Evolutionary conservation across 23 red algal genomes (phyloP).

Genomic region (Rhodosorus marinus): DNA sequence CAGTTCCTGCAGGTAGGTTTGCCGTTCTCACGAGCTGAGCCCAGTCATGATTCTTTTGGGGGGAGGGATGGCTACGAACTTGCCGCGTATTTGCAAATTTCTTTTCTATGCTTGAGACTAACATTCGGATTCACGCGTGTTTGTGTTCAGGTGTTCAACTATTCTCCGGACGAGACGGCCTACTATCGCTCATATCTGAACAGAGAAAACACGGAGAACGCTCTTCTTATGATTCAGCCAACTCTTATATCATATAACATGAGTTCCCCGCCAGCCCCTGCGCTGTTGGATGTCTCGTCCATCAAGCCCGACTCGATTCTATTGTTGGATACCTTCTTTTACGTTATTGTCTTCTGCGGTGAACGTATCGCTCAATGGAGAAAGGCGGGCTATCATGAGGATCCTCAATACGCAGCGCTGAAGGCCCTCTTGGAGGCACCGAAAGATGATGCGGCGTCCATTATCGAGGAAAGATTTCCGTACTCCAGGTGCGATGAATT

Average conservation of each 20-base stretch:
- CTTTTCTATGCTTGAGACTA: too few relatives aligned
- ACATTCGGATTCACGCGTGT: too few relatives aligned
- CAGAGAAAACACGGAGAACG: conserved; percentile 67
- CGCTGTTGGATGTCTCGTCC: conserved; percentile 76
- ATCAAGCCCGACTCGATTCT: conserved; percentile 63
- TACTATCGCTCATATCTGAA: conserved; percentile 83
- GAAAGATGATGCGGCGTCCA: conserved; percentile 66
- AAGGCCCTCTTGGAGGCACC: conserved; percentile 65
- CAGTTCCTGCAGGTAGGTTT: conserved; percentile 85
- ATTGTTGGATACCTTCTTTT: conserved; percentile 93
- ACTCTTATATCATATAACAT: conserved; percentile 80
- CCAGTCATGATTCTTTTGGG: too few relatives aligned
- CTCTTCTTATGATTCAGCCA: conserved; percentile 96
- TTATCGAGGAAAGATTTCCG: conserved; percentile 71
- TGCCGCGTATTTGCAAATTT: too few relatives aligned
- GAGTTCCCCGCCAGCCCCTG: conserved; percentile 52
- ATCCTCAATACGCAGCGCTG: conserved; percentile 66
- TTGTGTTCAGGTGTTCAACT: conserved; percentile 97
- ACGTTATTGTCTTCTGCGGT: conserved; percentile 83
- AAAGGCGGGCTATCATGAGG: conserved; percentile 78
- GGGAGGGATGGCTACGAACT: too few relatives aligned
- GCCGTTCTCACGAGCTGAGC: too few relatives aligned
- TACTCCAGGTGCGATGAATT: too few relatives aligned
- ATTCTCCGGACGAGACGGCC: conserved; percentile 82
- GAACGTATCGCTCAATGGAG: conserved; percentile 69